Evolutionary conservation across 495 filamentous ascomycete species (phyloP).

Genomic region (Jackrogersella minutella): DNA sequence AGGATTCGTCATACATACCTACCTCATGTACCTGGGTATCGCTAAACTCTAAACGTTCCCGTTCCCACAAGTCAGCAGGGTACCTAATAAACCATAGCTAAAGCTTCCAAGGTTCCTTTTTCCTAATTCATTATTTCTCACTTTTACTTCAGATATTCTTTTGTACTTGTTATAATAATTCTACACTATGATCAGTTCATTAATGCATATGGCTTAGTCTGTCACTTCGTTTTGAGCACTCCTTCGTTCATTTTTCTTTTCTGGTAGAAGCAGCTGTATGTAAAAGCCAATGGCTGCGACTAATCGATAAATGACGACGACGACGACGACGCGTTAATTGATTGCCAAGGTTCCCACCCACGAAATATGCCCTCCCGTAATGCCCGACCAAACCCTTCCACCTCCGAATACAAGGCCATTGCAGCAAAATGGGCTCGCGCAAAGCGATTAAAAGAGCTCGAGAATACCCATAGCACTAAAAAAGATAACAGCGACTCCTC

Average conservation of each 20-base stretch:
- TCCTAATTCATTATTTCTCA: too few species aligned
- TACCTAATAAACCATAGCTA: neutral
- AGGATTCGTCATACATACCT: conserved; percentile 24
- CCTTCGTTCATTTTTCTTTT: conserved; percentile 13
- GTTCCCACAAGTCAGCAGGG: too few species aligned
- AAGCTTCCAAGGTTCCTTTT: conserved; percentile 9
- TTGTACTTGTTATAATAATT: neutral
- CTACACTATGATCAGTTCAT: conserved; percentile 1
- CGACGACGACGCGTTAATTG: conserved; percentile 27
- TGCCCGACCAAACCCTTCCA: conserved; percentile 37
- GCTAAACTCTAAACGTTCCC: neutral
- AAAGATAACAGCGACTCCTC: conserved; percentile 21
- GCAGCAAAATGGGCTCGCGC: conserved; percentile 57
- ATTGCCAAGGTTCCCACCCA: conserved; percentile 8
- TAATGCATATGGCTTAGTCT: conserved; percentile 10
- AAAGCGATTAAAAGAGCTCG: conserved; percentile 54
- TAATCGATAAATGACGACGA: conserved; percentile 7
- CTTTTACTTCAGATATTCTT: conserved; percentile 14
- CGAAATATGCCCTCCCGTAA: conserved; percentile 38
- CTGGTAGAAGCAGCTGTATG: conserved; percentile 1
- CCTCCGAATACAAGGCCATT: conserved; percentile 53
- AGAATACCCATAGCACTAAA: conserved; percentile 29
- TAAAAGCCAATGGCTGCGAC: conserved; percentile 39
- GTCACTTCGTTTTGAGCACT: conserved; percentile 24
- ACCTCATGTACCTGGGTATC: neutral